These are phyloP conservation scores for Catharanthus roseus DNA, from an alignment of 257 asterid species.

Conservation along the genomic window DNA sequence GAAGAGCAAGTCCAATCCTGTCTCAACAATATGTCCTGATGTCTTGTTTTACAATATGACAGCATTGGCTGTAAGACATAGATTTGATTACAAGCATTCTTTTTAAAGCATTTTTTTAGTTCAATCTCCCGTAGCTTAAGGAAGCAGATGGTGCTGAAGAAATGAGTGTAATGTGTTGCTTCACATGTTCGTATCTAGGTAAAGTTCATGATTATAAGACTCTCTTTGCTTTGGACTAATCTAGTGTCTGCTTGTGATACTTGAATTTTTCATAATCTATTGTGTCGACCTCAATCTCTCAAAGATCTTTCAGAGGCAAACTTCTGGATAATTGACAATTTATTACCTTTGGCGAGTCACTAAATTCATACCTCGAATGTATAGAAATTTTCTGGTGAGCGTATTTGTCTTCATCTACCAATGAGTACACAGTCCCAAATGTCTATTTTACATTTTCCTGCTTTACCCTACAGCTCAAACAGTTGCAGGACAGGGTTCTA, in stretches of 20 bases:
- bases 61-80: neutral
- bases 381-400: neutral
- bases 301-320: neutral
- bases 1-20: neutral
- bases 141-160: neutral
- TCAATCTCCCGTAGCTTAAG: neutral
- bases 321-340: neutral
- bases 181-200: neutral
- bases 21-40: neutral
- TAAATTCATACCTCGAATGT: neutral
- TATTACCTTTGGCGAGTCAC: neutral
- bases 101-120: neutral
- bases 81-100: neutral
- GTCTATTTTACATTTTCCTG: no score
- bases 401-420: neutral
- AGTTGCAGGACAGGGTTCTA: neutral
- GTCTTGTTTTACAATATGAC: neutral
- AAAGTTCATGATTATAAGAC: neutral
- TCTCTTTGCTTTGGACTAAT: neutral
- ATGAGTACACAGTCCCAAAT: no score
- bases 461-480: neutral
- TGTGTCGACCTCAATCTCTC: no score
- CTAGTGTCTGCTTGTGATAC: neutral
- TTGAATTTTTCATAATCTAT: neutral
- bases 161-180: neutral